Percentiles rank a stretch among this genome's conserved stretches.
phyloP scores from a whole-genome alignment of 768 basidiomycete species.

The Boletus tylopilopsis region DNA sequence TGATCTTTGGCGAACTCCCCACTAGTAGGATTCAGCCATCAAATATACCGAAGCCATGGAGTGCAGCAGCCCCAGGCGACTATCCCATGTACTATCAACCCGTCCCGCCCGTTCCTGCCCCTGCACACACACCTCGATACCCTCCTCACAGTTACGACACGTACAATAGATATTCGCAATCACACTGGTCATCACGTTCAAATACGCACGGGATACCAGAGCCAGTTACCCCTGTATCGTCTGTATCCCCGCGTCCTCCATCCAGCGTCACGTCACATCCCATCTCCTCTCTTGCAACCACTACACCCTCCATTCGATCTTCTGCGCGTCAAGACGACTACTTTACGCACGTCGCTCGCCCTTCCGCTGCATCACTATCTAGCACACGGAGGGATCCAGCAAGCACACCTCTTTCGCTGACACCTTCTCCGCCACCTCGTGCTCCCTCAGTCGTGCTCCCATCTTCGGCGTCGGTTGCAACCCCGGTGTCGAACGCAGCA shows the following conservation, averaged over 20 bases:
- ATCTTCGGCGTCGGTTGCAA: background rate
- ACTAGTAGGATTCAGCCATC: background rate
- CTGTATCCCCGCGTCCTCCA: background rate
- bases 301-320: background rate
- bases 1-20: background rate
- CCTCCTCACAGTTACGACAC: slow-evolving; percentile 6
- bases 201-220: background rate
- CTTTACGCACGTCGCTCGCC: background rate
- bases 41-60: slow-evolving; percentile 1
- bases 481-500: background rate
- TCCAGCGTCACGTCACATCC: background rate
- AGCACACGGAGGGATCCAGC: background rate
- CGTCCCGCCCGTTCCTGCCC: background rate
- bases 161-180: background rate
- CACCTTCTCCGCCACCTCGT: background rate
- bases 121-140: slow-evolving; percentile 1
- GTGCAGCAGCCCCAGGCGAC: background rate
- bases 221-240: background rate
- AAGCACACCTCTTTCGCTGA: background rate
- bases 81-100: background rate
- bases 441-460: background rate
- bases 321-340: background rate
- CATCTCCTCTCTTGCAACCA: slow-evolving; percentile 1
- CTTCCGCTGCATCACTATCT: background rate
- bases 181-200: background rate